Evolutionary conservation across 345 rosid species (phyloP), one percentile per base, ranked within the genome.

Genomic region (Anastatica hierochuntica): DNA sequence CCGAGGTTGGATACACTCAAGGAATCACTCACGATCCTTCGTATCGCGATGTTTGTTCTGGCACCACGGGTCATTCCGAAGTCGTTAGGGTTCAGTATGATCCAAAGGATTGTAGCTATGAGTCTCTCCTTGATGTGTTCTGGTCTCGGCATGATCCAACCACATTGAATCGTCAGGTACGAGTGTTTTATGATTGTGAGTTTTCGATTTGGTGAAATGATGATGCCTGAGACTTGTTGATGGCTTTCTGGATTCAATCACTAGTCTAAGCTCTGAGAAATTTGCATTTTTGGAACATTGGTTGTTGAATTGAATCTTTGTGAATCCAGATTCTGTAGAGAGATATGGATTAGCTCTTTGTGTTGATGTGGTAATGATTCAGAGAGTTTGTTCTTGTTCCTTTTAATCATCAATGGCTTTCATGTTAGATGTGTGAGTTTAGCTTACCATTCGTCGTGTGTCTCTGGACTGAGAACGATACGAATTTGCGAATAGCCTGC

Each of bases 91-190:
- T 92, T 44, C 97, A 83, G 49, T 92, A 78, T 56, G 95, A 90
- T 62, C 88, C 94, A 20, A 84, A 82, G 20, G 82, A 74, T 27
- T 83, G 98, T 54, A 71, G 73, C 63, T 85, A 49, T 10, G 86
- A 85, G 47, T 2, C 75, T 27, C 73, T 92, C 56, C 88, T 92
- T 52, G 94, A 88, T 66, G 60, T 17, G 56, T 92, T 92, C 69
- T 88, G 97, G 97, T 71, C 84, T 49, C 58, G 86, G 54, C 98
- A 88, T 61, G 98, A 92, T 53, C 98, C 98, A 34, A 92, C 97
- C 47, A 73, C 90, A 43, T 75, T 74, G 60, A 88, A 92, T 76
- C 95, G 96, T 17, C 97, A 88, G 98, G 97, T 87, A 40, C 37
- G 70, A 26, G 30, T 36, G 35, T 65, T n/a, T 49, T 54, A 31